phyloP scores from a whole-genome alignment of 1,284 basidiomycete genomes.

The Xerocomus nothofagi region DNA sequence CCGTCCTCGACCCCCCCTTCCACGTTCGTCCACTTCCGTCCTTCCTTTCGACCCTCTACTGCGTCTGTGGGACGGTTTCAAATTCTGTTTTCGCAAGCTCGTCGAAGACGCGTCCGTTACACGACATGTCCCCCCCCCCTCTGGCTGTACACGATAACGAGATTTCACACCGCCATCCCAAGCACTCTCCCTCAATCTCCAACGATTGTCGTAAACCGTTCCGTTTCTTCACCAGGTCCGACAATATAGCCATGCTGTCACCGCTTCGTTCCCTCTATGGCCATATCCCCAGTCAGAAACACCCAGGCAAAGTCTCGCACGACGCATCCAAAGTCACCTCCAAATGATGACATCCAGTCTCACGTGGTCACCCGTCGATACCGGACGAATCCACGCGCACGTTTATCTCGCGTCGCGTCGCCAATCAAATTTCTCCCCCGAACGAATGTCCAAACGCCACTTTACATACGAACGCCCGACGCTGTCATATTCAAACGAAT shows the following conservation, averaged over 20 bases:
- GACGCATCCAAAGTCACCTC: conserved; percentile 1
- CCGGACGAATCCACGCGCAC: conserved; percentile 7
- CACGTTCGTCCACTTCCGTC: conserved; percentile 8
- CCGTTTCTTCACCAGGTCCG: conserved; percentile 6
- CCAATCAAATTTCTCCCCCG: conserved; percentile 5
- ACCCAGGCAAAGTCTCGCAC: neutral
- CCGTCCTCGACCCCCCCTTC: conserved; percentile 3
- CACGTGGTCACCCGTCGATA: conserved; percentile 10
- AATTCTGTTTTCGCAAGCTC: conserved; percentile 6
- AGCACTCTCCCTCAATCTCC: conserved; percentile 18
- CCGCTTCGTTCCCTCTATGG: conserved; percentile 8
- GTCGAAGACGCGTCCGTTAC: neutral
- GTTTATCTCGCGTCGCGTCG: neutral
- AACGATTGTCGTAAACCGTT: conserved; percentile 23
- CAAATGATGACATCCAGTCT: neutral
- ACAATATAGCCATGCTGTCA: neutral
- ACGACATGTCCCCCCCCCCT: neutral
- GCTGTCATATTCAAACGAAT: neutral
- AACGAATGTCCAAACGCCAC: neutral
- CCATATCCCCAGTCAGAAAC: conserved; percentile 18
- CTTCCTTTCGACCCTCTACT: conserved; percentile 1
- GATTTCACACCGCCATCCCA: conserved; percentile 11
- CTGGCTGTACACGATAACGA: conserved; percentile 4
- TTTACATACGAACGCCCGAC: conserved; percentile 9
- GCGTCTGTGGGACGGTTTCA: conserved; percentile 7